Base-by-base conservation (phyloP, 2,329 filamentous ascomycete species). In the Stachybotrys chartarum region DNA sequence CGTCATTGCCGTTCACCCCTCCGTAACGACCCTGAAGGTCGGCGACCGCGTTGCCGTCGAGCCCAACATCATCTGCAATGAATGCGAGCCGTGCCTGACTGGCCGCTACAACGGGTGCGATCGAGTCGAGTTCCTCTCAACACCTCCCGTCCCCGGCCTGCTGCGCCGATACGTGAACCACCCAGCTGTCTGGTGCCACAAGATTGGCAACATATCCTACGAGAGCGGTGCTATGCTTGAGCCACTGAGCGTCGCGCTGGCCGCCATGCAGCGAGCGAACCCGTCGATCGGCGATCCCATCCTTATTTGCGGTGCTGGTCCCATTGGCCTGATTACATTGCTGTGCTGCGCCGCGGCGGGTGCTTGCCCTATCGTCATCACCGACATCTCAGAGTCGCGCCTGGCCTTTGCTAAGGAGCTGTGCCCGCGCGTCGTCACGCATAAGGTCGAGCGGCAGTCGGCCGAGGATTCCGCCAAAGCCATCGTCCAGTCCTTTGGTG, bases 41-140 rank as follows among this genome's bases (percentile, higher is more conserved):
- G 93, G 93, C 68, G 93, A 97, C 76, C 88, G 91, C 62, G 90
- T 97, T 56, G 93, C 93, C 56, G 83, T 97, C 68, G 93, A 97
- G 77, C 93, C 93, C 59, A 95, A 96, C 73, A 83, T 97, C 64
- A 92, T 94, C 72, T 97, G 93, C 81, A 84, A 87, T 71, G 82
- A 83, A 66, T 97, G 92, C 81, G 90, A 95, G 74, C 90, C 90
- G 45, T 97, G 92, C 73, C 78, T 96, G 61, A 94, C 89, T 12
- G 93, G 93, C 56, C 87, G 91, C 64, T 97, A 97, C 80, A 97
- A 97, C 71, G 93, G 92, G 58, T 97, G 93, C 77, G 88, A 92
- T 65, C 81, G 79, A 53, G 91, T 97, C 61, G 77, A 82, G 54
- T 97, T 97, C 78, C 80, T 95, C 53, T 95, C 90, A 52, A 97